Conservation (phyloP, 805 yeast species). For the Wilhelminamyces savonicus region DNA sequence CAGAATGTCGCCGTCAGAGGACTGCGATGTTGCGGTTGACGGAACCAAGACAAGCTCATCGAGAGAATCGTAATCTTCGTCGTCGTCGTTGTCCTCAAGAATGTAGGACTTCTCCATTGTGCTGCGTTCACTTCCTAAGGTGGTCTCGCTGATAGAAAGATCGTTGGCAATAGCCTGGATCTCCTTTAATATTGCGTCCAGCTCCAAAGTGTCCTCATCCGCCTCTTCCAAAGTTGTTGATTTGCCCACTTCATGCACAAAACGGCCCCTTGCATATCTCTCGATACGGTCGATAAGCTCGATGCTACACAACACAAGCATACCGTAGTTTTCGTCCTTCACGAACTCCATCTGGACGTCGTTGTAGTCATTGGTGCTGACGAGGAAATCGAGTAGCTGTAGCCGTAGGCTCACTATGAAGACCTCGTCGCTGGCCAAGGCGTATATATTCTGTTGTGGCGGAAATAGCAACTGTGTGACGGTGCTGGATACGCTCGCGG, state of each 20-base stretch:
- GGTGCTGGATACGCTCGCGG: conserved; percentile 1
- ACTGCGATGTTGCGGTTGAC: conserved; percentile 21
- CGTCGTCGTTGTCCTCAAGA: conserved; percentile 7
- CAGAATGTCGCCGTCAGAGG: conserved; percentile 11
- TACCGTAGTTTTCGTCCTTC: conserved; percentile 24
- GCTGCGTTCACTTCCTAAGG: conserved; percentile 5
- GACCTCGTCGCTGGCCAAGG: conserved; percentile 14
- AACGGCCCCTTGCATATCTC: conserved; percentile 16
- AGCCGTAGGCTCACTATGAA: conserved; percentile 27
- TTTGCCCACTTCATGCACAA: conserved; percentile 8
- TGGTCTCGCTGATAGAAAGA: conserved; percentile 8
- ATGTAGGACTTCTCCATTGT: neutral
- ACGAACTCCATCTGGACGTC: conserved; percentile 16
- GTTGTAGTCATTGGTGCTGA: conserved; percentile 10
- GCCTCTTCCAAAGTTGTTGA: neutral
- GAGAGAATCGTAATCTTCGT: conserved; percentile 8
- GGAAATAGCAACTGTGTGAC: conserved; percentile 7
- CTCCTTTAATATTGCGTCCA: conserved; percentile 2
- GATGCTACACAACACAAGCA: conserved; percentile 22
- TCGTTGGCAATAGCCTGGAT: conserved; percentile 1
- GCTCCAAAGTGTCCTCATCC: neutral
- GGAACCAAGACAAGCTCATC: conserved; percentile 11
- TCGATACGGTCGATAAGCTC: conserved; percentile 18
- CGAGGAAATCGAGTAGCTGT: conserved; percentile 14
- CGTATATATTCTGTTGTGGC: conserved; percentile 2